Evolutionary conservation across 164 flowering plant genomes (phyloP).

Genomic region (Chimonanthus salicifolius): DNA sequence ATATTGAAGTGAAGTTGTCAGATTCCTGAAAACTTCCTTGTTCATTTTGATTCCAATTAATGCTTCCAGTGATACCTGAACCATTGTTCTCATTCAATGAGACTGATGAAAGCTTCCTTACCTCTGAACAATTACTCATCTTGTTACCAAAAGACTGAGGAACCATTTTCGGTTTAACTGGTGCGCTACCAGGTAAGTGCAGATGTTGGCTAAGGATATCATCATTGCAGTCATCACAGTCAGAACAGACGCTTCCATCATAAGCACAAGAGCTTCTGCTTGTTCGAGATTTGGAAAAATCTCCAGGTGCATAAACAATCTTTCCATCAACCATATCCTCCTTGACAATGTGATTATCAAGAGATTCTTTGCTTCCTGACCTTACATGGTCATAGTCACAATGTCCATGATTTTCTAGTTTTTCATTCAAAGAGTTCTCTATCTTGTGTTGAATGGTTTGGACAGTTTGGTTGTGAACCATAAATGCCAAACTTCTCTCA

Average conservation of each 20-base stretch:
- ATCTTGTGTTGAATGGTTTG: slow-evolving; percentile 14
- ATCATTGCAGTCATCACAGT: slow-evolving; percentile 41
- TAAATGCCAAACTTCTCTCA: slow-evolving; percentile 2
- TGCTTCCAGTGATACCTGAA: slow-evolving; percentile 9
- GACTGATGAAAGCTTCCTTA: slow-evolving; percentile 14
- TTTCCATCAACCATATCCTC: slow-evolving; percentile 15
- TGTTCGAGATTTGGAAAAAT: slow-evolving; percentile 30
- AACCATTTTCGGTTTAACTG: slow-evolving; percentile 10
- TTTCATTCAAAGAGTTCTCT: slow-evolving; percentile 14
- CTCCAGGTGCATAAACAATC: slow-evolving; percentile 16
- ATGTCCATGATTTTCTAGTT: slow-evolving; percentile 12
- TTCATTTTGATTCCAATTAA: slow-evolving; percentile 1
- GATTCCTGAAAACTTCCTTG: slow-evolving; percentile 1
- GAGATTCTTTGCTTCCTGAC: slow-evolving; percentile 18
- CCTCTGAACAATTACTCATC: slow-evolving; percentile 12
- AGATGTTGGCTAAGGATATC: slow-evolving; percentile 21
- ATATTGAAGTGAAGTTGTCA: slow-evolving; percentile 10
- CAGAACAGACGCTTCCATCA: slow-evolving; percentile 63
- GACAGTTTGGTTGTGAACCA: slow-evolving; percentile 8
- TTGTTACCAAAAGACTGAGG: slow-evolving; percentile 10
- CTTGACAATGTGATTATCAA: slow-evolving; percentile 13
- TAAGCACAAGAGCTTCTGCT: slow-evolving; percentile 34
- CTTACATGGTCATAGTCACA: slow-evolving; percentile 17
- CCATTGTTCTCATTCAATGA: slow-evolving; percentile 14
- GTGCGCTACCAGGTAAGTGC: slow-evolving; percentile 14